Base-by-base conservation (phyloP, 2,329 filamentous ascomycete genomes). In the Aspergillus hiratsukae region DNA sequence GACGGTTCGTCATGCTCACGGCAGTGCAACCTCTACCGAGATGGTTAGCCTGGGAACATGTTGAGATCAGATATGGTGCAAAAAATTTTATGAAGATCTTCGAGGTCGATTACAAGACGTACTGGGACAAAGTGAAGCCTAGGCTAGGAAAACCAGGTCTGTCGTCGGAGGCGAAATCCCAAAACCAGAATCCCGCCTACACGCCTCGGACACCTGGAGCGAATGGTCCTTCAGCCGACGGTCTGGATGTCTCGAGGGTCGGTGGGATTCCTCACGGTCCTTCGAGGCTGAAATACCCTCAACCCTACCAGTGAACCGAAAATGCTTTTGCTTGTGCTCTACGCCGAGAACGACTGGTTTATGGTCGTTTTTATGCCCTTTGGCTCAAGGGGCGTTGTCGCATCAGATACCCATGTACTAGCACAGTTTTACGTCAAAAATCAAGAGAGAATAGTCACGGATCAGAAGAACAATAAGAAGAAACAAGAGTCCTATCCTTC, bases 41-140 rank as follows among this genome's bases (percentile, higher is more conserved):
- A 43, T 74, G 71, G 70, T 59, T 59, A 23, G 54, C 56, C 31
- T 73, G 70, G 69, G 58, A 66, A 35, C 71, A 72, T 54, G 58
- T 67, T 17, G 60, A 64, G 21, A 35, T 67, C 23, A 37, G 49
- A 46, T 41, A 51, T 25, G 58, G 58, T 9, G 48, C 57, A 2
- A 52, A 45, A 29, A 60, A 60, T 4, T 61, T 65, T 28, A 56
- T 66, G 29, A 51, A 51, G 14, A 9, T 23, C 7, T 59, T 64
- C 35, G 48, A 50, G 3, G 45, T 67, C 40, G 56, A 65, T 8
- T 51, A 58, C 27, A 55, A 53, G 17, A 1, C 9, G 1, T 53
- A 60, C 51, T 66, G 61, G 58, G 21, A 49, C 5, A 61, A 51
- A 11, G n/a, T 65, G 25, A 40, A 11, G 25, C 35, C 50, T 17